A percentile compares a stretch with the other conserved stretches of the same genome.
Evolutionary conservation across 75 land plant genomes (phyloP).

Genomic region (Pinus tabuliformis): DNA sequence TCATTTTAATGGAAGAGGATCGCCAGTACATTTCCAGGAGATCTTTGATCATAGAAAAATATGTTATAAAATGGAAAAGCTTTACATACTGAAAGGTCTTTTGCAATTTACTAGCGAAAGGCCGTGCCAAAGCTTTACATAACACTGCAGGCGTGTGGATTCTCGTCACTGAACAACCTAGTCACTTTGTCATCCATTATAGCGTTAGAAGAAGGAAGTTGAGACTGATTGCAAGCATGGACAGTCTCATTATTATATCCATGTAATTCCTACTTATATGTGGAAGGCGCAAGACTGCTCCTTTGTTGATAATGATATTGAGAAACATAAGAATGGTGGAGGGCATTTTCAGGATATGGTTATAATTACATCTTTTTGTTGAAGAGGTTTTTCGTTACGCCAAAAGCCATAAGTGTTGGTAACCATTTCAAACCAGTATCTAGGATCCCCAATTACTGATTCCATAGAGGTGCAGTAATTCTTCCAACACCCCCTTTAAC

Average conservation of each 20-base stretch:
- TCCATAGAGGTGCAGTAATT: too few species aligned
- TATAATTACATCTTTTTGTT: slow-evolving; percentile 31
- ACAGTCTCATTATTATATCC: background rate
- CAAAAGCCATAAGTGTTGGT: too few species aligned
- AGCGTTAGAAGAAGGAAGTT: background rate
- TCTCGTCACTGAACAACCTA: background rate
- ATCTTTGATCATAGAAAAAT: too few species aligned
- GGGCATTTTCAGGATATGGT: slow-evolving; percentile 7
- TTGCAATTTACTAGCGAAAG: too few species aligned
- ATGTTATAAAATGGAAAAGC: too few species aligned
- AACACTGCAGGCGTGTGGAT: background rate
- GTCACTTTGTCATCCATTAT: background rate
- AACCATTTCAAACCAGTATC: too few species aligned
- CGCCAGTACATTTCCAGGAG: too few species aligned
- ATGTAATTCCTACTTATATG: background rate
- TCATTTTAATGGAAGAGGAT: too few species aligned
- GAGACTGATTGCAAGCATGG: background rate
- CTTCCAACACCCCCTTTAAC: too few species aligned
- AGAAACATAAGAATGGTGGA: background rate
- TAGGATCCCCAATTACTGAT: too few species aligned
- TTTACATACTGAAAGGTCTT: too few species aligned
- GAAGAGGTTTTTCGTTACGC: too few species aligned
- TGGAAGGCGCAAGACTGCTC: background rate
- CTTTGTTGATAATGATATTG: background rate
- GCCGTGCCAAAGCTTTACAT: background rate